Percentiles rank a stretch among this genome's conserved stretches.
phyloP scores from a whole-genome alignment of 1,139 yeast genomes.

The Scheffersomyces insectosa region DNA sequence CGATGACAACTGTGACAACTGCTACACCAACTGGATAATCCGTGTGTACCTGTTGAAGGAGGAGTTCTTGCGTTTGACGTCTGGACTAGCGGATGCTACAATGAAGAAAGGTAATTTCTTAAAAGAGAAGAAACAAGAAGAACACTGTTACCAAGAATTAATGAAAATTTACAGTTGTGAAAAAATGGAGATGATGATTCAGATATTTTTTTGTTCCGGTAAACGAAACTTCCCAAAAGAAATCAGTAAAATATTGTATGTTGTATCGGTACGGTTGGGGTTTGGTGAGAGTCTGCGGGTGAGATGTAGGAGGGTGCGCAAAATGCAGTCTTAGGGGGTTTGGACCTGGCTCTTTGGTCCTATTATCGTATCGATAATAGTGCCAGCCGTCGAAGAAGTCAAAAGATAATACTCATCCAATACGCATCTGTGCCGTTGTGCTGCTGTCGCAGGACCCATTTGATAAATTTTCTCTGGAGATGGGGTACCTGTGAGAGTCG shows the following conservation, averaged over 20 bases:
- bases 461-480: no score
- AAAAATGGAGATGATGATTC: background rate
- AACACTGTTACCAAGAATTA: no score
- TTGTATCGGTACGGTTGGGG: conserved; percentile 1
- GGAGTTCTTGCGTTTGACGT: background rate
- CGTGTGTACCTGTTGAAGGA: background rate
- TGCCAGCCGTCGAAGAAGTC: no score
- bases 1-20: background rate
- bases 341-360: no score
- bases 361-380: no score
- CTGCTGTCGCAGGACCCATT: no score
- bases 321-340: no score
- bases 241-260: background rate
- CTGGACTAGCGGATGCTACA: background rate
- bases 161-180: no score
- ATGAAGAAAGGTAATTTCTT: conserved; percentile 1
- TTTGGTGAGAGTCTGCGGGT: background rate
- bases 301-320: background rate
- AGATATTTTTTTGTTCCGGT: conserved; percentile 1
- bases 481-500: no score
- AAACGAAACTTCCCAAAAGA: conserved; percentile 3
- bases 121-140: background rate
- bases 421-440: no score
- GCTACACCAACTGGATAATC: background rate
- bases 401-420: no score